These are phyloP conservation scores for Leptosphaerulina australis DNA, from an alignment of 2,329 filamentous ascomycete species.

Conservation along the genomic window DNA sequence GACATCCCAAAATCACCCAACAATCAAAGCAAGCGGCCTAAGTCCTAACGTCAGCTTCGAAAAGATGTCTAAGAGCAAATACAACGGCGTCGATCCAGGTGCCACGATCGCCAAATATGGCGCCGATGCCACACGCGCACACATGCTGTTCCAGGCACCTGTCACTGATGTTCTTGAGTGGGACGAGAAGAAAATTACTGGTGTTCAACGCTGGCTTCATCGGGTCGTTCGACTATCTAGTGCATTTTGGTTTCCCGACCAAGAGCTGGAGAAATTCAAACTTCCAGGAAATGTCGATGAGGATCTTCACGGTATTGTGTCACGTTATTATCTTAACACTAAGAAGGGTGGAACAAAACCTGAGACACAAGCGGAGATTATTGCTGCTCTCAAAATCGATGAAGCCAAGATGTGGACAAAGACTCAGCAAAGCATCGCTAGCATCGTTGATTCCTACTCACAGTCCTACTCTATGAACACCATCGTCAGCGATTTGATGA, in stretches of 20 bases:
- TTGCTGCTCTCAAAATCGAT: slow-evolving; percentile 28
- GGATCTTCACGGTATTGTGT: slow-evolving; percentile 31
- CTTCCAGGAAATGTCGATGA: slow-evolving; percentile 33
- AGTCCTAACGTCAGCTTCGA: slow-evolving; percentile 71
- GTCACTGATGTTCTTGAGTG: slow-evolving; percentile 84
- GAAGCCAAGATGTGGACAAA: slow-evolving; percentile 64
- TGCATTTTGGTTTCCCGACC: slow-evolving; percentile 28
- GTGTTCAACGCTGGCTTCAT: slow-evolving; percentile 79
- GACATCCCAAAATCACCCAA: slow-evolving; percentile 65
- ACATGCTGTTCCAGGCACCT: slow-evolving; percentile 88
- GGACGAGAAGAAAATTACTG: slow-evolving; percentile 82
- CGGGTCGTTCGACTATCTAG: slow-evolving; percentile 65
- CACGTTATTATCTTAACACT: background rate
- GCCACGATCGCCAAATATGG: slow-evolving; percentile 75
- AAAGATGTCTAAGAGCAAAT: slow-evolving; percentile 95
- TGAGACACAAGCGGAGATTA: slow-evolving; percentile 1
- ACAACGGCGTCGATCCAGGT: slow-evolving; percentile 86
- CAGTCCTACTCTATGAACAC: slow-evolving; percentile 81
- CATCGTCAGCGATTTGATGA: slow-evolving; percentile 80
- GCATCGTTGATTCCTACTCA: slow-evolving; percentile 71
- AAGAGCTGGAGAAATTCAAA: slow-evolving; percentile 29
- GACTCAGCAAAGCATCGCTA: slow-evolving; percentile 70
- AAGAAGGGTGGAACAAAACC: background rate
- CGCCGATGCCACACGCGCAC: slow-evolving; percentile 81
- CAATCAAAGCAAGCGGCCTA: slow-evolving; percentile 66